Conservation (phyloP, 345 rosid genomes). For the Pugionium cornutum region DNA sequence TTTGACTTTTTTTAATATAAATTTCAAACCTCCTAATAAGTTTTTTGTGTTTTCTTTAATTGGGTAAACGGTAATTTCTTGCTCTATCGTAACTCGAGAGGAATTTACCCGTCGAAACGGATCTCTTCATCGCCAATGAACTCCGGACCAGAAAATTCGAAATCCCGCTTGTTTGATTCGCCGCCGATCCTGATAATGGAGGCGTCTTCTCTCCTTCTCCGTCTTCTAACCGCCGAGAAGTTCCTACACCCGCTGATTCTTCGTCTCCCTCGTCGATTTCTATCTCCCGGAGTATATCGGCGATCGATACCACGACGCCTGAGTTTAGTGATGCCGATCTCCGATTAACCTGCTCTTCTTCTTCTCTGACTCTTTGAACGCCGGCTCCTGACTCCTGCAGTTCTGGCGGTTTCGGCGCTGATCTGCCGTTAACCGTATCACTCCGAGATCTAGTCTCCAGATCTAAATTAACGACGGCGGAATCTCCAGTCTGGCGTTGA, state of each 20-base stretch:
- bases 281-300: constrained; percentile 46
- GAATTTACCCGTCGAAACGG: constrained; percentile 62
- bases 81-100: constrained; percentile 48
- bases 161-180: constrained; percentile 26
- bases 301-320: constrained; percentile 41
- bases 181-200: constrained; percentile 11
- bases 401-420: constrained; percentile 26
- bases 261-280: constrained; percentile 45
- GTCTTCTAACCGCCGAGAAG: constrained; percentile 31
- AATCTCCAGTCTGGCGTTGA: constrained; percentile 17
- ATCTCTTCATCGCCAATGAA: constrained; percentile 51
- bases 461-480: constrained; percentile 46
- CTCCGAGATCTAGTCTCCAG: constrained; percentile 39
- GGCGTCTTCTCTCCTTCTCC: constrained; percentile 36
- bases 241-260: constrained; percentile 33
- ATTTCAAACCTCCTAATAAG: constrained; percentile 17
- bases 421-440: constrained; percentile 31
- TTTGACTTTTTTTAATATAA: constrained; percentile 9
- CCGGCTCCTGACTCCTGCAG: neutral
- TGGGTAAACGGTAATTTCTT: constrained; percentile 44
- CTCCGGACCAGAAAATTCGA: constrained; percentile 45
- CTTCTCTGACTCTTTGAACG: neutral
- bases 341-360: constrained; percentile 34
- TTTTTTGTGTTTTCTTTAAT: neutral
- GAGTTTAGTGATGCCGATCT: constrained; percentile 58